These are phyloP conservation scores for Vigna hirtella DNA, from an alignment of 306 rosid genomes.

Conservation along the genomic window DNA sequence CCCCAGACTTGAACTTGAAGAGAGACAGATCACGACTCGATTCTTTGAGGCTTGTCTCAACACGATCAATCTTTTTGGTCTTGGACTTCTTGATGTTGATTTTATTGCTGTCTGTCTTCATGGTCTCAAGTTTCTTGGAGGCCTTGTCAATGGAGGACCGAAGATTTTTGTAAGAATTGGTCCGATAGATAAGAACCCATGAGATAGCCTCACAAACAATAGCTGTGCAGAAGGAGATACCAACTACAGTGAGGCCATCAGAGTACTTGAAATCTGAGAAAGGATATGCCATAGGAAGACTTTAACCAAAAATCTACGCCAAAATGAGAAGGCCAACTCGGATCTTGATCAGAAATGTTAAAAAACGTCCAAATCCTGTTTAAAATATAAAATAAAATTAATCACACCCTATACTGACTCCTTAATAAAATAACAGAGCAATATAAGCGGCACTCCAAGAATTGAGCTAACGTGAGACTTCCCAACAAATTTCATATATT, in stretches of 20 bases:
- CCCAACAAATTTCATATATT: no score
- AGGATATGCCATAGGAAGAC: constrained; percentile 54
- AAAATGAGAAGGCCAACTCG: constrained; percentile 18
- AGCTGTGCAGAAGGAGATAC: constrained; percentile 94
- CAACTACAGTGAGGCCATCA: constrained; percentile 85
- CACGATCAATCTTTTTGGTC: constrained; percentile 97
- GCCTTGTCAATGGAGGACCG: constrained; percentile 97
- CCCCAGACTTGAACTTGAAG: constrained; percentile 97
- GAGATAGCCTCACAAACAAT: constrained; percentile 93
- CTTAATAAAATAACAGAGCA: constrained; percentile 3
- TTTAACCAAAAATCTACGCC: background rate
- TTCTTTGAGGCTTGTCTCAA: constrained; percentile 94
- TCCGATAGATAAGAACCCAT: constrained; percentile 93
- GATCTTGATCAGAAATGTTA: constrained; percentile 38
- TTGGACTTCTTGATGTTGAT: constrained; percentile 79
- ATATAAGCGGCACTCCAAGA: no score
- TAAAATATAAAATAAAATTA: background rate
- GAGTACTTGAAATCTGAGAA: constrained; percentile 78
- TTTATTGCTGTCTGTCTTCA: constrained; percentile 81
- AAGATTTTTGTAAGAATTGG: constrained; percentile 94
- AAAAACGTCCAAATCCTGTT: constrained; percentile 39
- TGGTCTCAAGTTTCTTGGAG: constrained; percentile 95
- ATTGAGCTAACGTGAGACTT: no score
- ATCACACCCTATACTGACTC: background rate
- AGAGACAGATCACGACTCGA: constrained; percentile 93